A percentile compares a stretch with the other conserved stretches of the same genome.
Conservation (phyloP, 192 early-diverging fungal species). For the Coemansia sp. region DNA sequence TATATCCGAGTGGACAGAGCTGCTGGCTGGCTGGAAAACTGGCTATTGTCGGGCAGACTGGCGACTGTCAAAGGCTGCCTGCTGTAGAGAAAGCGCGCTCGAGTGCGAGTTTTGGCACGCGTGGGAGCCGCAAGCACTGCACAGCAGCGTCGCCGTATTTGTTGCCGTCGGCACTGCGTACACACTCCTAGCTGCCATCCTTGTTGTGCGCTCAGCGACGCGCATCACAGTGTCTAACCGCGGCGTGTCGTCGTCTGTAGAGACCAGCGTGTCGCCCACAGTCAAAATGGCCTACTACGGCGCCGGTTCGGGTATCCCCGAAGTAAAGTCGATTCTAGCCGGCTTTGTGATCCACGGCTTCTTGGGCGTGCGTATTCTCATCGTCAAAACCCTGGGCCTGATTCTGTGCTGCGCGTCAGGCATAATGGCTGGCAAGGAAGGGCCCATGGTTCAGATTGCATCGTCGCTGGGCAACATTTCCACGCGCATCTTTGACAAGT, state of each 20-base stretch:
- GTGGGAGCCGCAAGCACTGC: slow-evolving; percentile 55
- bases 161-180: slow-evolving; percentile 60
- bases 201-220: slow-evolving; percentile 66
- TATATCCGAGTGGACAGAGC: slow-evolving; percentile 66
- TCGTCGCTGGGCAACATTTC: slow-evolving; percentile 89
- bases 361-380: slow-evolving; percentile 84
- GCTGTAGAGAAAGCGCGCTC: slow-evolving; percentile 75
- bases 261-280: slow-evolving; percentile 52
- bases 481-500: slow-evolving; percentile 88
- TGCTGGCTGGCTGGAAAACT: slow-evolving; percentile 81
- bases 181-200: slow-evolving; percentile 60
- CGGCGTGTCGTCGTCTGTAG: slow-evolving; percentile 53
- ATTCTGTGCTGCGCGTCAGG: slow-evolving; percentile 86
- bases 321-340: slow-evolving; percentile 94
- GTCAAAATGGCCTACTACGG: slow-evolving; percentile 79
- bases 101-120: slow-evolving; percentile 63
- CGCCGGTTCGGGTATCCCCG: slow-evolving; percentile 93
- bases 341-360: slow-evolving; percentile 95
- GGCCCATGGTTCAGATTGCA: slow-evolving; percentile 92
- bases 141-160: slow-evolving; percentile 36
- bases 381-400: slow-evolving; percentile 89
- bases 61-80: slow-evolving; percentile 76
- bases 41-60: slow-evolving; percentile 83
- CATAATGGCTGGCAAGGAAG: slow-evolving; percentile 90
- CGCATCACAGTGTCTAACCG: slow-evolving; percentile 39